Percentiles rank a stretch among this genome's conserved stretches.
Conservation (phyloP, 768 basidiomycete species). For the Boletus patriciae region DNA sequence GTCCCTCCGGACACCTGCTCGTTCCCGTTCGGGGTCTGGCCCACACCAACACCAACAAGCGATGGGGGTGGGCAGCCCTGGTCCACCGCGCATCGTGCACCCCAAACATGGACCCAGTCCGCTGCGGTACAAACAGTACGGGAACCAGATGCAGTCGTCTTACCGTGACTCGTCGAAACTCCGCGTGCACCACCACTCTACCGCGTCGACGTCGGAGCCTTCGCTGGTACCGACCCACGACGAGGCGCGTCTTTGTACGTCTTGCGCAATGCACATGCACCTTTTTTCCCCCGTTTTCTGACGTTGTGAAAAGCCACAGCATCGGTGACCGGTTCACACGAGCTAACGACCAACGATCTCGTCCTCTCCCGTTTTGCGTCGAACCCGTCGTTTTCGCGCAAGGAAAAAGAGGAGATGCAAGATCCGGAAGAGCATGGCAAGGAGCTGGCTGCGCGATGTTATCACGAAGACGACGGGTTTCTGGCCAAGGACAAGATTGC, state of each 20-base stretch:
- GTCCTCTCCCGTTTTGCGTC: slow-evolving; percentile 47
- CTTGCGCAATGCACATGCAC: not conserved
- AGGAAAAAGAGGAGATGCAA: slow-evolving; percentile 56
- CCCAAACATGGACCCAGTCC: slow-evolving; percentile 44
- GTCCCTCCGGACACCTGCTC: slow-evolving; percentile 32
- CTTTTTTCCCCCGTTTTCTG: slow-evolving; percentile 20
- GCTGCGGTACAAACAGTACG: slow-evolving; percentile 43
- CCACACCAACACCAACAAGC: slow-evolving; percentile 24
- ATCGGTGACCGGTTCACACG: slow-evolving; percentile 45
- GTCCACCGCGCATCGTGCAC: slow-evolving; percentile 36
- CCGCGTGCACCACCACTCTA: slow-evolving; percentile 65
- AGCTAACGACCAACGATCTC: slow-evolving; percentile 54
- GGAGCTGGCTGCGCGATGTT: slow-evolving; percentile 75
- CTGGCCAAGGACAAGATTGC: slow-evolving; percentile 85
- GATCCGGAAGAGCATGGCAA: slow-evolving; percentile 66
- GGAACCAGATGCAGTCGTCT: slow-evolving; percentile 36
- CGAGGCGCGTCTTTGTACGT: slow-evolving; percentile 51
- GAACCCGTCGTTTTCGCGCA: slow-evolving; percentile 35
- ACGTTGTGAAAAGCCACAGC: slow-evolving; percentile 12
- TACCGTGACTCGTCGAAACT: slow-evolving; percentile 46
- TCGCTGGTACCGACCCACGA: slow-evolving; percentile 60
- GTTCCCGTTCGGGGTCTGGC: slow-evolving; percentile 34
- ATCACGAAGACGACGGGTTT: slow-evolving; percentile 84
- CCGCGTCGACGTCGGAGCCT: slow-evolving; percentile 81
- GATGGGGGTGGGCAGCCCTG: slow-evolving; percentile 16